phyloP scores from a whole-genome alignment of 1,139 yeast genomes.

The Kodamaea anthophila region DNA sequence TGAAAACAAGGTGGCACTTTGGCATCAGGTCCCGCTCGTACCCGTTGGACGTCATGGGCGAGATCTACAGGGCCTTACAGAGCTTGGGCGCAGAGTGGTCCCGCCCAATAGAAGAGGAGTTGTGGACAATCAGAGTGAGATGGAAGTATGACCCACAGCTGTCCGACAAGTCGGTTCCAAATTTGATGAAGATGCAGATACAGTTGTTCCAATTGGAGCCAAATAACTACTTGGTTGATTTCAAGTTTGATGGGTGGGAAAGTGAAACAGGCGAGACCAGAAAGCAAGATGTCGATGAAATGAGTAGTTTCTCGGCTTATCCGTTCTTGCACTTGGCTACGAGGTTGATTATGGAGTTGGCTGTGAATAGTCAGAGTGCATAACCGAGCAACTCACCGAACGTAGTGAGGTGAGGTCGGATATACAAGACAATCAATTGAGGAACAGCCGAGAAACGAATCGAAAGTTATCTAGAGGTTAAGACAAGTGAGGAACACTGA shows the following conservation, averaged over 20 bases:
- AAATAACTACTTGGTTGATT: constrained; percentile 91
- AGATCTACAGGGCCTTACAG: constrained; percentile 87
- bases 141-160: constrained; percentile 67
- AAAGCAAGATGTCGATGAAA: constrained; percentile 53
- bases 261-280: constrained; percentile 16
- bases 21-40: constrained; percentile 95
- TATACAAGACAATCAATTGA: too few relatives aligned
- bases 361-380: constrained; percentile 67
- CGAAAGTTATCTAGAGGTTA: too few relatives aligned
- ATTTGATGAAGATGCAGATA: constrained; percentile 93
- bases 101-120: constrained; percentile 82
- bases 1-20: constrained; percentile 97
- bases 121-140: constrained; percentile 96
- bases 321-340: constrained; percentile 94
- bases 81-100: constrained; percentile 98
- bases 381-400: too few relatives aligned
- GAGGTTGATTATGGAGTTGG: constrained; percentile 88
- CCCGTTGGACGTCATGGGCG: constrained; percentile 98
- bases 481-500: too few relatives aligned
- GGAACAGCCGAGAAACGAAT: too few relatives aligned
- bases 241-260: constrained; percentile 98
- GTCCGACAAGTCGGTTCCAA: constrained; percentile 41
- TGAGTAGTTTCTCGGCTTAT: constrained; percentile 83
- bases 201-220: constrained; percentile 95
- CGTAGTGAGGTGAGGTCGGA: too few relatives aligned